Conservation (phyloP, 2,329 filamentous ascomycete genomes). For the Volutella citrinella region DNA sequence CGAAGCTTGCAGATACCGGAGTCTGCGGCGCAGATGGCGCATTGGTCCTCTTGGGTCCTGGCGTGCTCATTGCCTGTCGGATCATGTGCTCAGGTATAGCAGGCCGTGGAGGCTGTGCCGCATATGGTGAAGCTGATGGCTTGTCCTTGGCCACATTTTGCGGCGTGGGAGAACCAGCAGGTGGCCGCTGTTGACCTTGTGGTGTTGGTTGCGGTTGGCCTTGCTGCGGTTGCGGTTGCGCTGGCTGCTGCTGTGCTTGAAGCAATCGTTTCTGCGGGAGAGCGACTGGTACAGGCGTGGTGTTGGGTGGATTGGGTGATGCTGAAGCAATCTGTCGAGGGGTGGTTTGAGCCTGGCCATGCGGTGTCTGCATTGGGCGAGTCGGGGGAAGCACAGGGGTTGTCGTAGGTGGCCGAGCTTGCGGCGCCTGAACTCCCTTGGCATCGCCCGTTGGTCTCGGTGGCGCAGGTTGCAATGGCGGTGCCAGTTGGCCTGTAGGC, state of each 20-base stretch:
- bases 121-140: conserved; percentile 25
- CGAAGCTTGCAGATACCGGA: conserved; percentile 28
- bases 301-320: conserved; percentile 24
- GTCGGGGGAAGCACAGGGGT: conserved; percentile 34
- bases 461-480: conserved; percentile 34
- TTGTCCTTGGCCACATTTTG: conserved; percentile 27
- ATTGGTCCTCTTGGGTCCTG: conserved; percentile 30
- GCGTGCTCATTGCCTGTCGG: conserved; percentile 35
- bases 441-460: conserved; percentile 22
- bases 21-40: conserved; percentile 34
- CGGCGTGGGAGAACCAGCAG: conserved; percentile 22
- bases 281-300: conserved; percentile 16
- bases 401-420: conserved; percentile 28
- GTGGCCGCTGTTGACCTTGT: conserved; percentile 21
- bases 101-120: conserved; percentile 31
- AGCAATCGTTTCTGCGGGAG: conserved; percentile 34
- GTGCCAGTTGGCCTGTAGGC: conserved; percentile 31
- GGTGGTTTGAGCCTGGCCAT: conserved; percentile 20
- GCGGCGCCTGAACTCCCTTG: conserved; percentile 19
- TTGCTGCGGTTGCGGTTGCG: conserved; percentile 29
- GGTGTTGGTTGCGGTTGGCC: conserved; percentile 25
- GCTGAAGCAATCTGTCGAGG: conserved; percentile 33
- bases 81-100: conserved; percentile 41
- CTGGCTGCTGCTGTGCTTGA: conserved; percentile 27
- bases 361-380: conserved; percentile 31